phyloP scores from a whole-genome alignment of 305 asterid species.

The Fraxinus latifolia region DNA sequence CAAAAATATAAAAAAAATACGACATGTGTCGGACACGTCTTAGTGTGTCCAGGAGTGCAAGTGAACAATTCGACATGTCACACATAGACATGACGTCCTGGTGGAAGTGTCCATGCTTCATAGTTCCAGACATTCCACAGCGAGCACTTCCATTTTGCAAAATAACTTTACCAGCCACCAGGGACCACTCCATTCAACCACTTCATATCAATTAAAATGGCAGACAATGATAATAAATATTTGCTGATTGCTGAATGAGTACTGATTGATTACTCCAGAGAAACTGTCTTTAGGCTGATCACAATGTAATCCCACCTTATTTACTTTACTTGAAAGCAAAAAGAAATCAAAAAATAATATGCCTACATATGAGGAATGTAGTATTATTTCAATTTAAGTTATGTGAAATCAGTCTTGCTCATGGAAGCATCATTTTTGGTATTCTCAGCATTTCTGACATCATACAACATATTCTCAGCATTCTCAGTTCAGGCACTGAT shows the following conservation, averaged over 20 bases:
- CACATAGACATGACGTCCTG: not conserved
- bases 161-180: slow-evolving; percentile 3
- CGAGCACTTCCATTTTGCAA: not conserved
- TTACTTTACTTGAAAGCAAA: not conserved
- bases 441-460: not conserved
- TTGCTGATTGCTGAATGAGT: not conserved
- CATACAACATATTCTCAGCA: not conserved
- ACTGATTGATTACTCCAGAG: not conserved
- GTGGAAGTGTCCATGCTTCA: not conserved
- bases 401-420: not conserved
- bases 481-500: not conserved
- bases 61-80: not conserved
- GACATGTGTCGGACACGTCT: not conserved
- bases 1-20: not conserved
- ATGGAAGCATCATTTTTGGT: not conserved
- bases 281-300: not conserved
- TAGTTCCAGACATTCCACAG: not conserved
- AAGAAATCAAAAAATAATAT: not conserved
- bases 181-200: slow-evolving; percentile 1
- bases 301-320: not conserved
- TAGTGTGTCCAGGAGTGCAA: not conserved
- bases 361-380: not conserved
- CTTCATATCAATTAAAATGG: slow-evolving; percentile 8
- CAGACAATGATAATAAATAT: not conserved
- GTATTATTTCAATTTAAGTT: not conserved